A percentile compares a stretch with the other conserved stretches of the same genome.
phyloP scores from a whole-genome alignment of 768 basidiomycete species.

The Fomitopsis serialis region DNA sequence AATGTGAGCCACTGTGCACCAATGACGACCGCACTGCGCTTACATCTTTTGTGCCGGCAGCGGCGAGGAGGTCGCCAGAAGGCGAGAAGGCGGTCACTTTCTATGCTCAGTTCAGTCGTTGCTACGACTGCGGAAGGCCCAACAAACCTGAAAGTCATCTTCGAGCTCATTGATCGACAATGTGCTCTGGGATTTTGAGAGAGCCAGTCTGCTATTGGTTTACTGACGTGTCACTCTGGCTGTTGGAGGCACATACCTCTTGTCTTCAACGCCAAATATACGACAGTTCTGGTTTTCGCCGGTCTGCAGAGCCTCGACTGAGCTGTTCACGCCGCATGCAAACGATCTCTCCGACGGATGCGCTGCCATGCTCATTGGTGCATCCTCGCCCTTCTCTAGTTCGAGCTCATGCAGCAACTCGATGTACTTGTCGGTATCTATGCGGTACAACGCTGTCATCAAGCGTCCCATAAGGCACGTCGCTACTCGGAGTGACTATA shows the following conservation, averaged over 20 bases:
- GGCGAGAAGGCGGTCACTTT: constrained; percentile 86
- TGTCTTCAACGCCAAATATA: constrained; percentile 50
- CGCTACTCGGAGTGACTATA: neutral
- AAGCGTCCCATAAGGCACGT: neutral
- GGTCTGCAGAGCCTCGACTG: constrained; percentile 50
- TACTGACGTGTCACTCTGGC: neutral
- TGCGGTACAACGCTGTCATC: constrained; percentile 59
- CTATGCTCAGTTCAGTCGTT: constrained; percentile 33
- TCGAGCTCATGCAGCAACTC: constrained; percentile 63
- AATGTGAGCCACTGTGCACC: too few relatives aligned
- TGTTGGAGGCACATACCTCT: constrained; percentile 42
- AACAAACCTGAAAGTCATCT: constrained; percentile 75
- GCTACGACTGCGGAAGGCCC: neutral
- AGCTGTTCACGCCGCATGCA: constrained; percentile 85
- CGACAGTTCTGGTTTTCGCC: constrained; percentile 86
- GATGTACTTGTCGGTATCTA: constrained; percentile 48
- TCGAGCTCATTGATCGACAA: constrained; percentile 55
- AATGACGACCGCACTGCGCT: constrained; percentile 12
- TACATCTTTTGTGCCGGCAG: constrained; percentile 72
- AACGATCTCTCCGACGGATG: constrained; percentile 51
- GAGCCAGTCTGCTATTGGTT: constrained; percentile 40
- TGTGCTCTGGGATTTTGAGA: constrained; percentile 52
- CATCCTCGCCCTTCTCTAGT: constrained; percentile 80
- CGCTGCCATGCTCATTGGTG: constrained; percentile 92
- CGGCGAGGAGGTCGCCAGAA: constrained; percentile 55